Percentiles rank a stretch among this genome's conserved stretches.
These are phyloP conservation scores for Iris pallida DNA, from an alignment of 116 monocot species.

Conservation along the genomic window DNA sequence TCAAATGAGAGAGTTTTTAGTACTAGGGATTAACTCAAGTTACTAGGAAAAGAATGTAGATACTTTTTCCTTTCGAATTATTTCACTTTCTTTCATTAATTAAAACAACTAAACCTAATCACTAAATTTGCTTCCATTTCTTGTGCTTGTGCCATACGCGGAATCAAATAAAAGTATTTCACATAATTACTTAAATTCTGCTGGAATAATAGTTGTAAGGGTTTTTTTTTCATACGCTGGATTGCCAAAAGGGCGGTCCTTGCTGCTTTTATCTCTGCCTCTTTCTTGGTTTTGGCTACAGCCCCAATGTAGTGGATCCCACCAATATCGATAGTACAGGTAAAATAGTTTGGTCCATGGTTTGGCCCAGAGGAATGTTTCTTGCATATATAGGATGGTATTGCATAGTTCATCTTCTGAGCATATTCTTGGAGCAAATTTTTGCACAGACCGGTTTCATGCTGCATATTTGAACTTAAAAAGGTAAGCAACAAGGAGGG, in stretches of 20 bases:
- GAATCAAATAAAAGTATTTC: background rate
- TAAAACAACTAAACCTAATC: too few species aligned
- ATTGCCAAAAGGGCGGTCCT: conserved; percentile 93
- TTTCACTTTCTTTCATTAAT: background rate
- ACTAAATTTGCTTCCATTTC: too few species aligned
- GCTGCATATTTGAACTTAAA: conserved; percentile 41
- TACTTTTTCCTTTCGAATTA: background rate
- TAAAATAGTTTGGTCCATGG: conserved; percentile 14
- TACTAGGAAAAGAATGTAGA: background rate
- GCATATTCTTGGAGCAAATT: conserved; percentile 96
- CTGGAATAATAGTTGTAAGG: background rate
- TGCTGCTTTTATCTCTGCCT: conserved; percentile 95
- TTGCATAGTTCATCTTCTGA: conserved; percentile 98
- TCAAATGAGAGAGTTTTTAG: background rate
- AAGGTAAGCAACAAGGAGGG: background rate
- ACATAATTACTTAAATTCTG: background rate
- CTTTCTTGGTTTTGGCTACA: conserved; percentile 83
- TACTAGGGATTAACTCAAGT: too few species aligned
- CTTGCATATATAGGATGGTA: conserved; percentile 71
- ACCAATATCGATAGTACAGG: conserved; percentile 79
- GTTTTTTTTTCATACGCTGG: conserved; percentile 11
- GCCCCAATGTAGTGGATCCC: conserved; percentile 90
- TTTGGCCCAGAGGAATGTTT: conserved; percentile 23
- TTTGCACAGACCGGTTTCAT: conserved; percentile 94
- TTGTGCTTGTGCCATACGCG: too few species aligned